These are phyloP conservation scores for Sanguinoderma infundibulare DNA, from an alignment of 1,284 basidiomycete genomes.

Conservation along the genomic window DNA sequence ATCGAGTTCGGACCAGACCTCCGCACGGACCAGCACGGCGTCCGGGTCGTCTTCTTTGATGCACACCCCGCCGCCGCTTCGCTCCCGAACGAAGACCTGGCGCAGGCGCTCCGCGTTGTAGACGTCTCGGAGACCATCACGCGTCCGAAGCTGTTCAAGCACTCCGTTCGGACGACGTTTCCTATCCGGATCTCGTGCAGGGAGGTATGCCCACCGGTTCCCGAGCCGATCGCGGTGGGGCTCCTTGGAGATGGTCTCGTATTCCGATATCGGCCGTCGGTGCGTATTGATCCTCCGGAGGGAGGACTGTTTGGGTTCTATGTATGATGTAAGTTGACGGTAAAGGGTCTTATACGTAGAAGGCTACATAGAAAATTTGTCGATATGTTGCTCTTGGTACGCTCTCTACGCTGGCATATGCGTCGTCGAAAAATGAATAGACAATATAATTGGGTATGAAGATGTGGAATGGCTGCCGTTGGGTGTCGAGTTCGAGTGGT, in stretches of 20 bases:
- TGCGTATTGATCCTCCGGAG: not conserved
- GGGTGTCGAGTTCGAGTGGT: too few relatives aligned
- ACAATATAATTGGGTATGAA: too few relatives aligned
- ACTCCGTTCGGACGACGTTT: not conserved
- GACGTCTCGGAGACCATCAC: not conserved
- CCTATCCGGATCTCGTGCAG: not conserved
- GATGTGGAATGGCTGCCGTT: too few relatives aligned
- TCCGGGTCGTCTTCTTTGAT: not conserved
- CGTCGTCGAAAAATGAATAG: too few relatives aligned
- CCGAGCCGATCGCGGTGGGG: not conserved
- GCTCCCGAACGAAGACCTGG: not conserved
- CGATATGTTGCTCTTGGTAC: too few relatives aligned
- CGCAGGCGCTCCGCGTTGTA: not conserved
- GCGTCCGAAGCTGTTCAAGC: not conserved
- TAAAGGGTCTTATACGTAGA: too few relatives aligned
- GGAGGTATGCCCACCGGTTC: not conserved
- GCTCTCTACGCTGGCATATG: too few relatives aligned
- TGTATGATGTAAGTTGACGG: too few relatives aligned
- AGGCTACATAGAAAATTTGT: too few relatives aligned
- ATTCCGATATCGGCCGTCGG: not conserved
- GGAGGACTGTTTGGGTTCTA: not conserved
- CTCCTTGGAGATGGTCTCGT: not conserved
- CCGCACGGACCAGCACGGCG: not conserved
- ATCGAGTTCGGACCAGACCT: not conserved
- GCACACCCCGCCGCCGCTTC: not conserved